Evolutionary conservation across 2,329 filamentous ascomycete species (phyloP).

Genomic region (Pseudovirgaria hyperparasitica): DNA sequence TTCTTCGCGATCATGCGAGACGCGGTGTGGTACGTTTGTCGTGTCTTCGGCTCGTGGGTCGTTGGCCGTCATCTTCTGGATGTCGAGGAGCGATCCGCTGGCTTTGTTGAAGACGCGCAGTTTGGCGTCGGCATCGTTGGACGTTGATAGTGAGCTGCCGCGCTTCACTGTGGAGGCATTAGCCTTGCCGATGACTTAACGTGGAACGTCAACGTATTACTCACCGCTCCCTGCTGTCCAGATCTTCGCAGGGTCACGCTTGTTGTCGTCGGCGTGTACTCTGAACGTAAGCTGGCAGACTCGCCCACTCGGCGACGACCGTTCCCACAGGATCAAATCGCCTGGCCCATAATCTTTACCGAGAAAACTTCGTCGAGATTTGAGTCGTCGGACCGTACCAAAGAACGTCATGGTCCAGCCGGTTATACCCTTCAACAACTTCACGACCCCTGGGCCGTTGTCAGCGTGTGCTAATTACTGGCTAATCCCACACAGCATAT

Average conservation of each 20-base stretch:
- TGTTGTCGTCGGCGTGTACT: constrained; percentile 6
- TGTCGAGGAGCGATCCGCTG: constrained; percentile 6
- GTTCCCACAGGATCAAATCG: constrained; percentile 11
- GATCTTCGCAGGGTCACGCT: constrained; percentile 4
- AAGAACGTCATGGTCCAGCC: constrained; percentile 10
- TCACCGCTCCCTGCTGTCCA: constrained; percentile 4
- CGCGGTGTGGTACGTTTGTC: not conserved
- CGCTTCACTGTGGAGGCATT: constrained; percentile 1
- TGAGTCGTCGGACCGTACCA: constrained; percentile 6
- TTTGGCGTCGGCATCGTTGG: constrained; percentile 1
- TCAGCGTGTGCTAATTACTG: not conserved
- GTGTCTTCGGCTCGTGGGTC: constrained; percentile 1
- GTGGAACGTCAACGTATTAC: not conserved
- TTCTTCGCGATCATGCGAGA: constrained; percentile 2
- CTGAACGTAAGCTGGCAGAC: constrained; percentile 3
- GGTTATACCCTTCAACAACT: constrained; percentile 7
- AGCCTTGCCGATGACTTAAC: not conserved
- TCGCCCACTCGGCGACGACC: constrained; percentile 4
- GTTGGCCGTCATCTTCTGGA: constrained; percentile 7
- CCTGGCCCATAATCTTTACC: constrained; percentile 7
- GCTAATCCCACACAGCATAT: not conserved
- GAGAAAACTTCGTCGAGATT: constrained; percentile 6
- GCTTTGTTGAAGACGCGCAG: constrained; percentile 7
- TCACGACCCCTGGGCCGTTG: constrained; percentile 4
- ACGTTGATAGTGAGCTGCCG: constrained; percentile 3